These are phyloP conservation scores for Blastobotrys indianensis DNA, from an alignment of 1,139 yeast species.

Conservation along the genomic window DNA sequence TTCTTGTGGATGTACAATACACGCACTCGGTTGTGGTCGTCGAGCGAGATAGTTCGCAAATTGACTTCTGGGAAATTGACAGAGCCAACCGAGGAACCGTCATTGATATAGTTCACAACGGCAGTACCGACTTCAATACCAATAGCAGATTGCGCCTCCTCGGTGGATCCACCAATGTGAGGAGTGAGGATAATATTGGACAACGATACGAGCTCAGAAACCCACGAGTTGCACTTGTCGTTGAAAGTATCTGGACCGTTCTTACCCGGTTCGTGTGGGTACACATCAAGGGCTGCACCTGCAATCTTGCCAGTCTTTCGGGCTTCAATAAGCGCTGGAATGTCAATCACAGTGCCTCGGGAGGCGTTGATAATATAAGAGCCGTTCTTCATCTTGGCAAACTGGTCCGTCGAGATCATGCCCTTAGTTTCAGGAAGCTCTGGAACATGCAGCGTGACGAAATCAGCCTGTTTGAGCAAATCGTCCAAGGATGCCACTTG, in stretches of 20 bases:
- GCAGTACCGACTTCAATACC: constrained; percentile 92
- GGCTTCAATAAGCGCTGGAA: constrained; percentile 87
- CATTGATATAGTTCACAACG: constrained; percentile 85
- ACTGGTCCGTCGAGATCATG: constrained; percentile 83
- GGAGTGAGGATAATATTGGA: constrained; percentile 92
- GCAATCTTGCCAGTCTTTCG: constrained; percentile 91
- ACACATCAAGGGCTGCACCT: constrained; percentile 96
- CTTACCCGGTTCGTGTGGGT: constrained; percentile 96
- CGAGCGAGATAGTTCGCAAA: constrained; percentile 81
- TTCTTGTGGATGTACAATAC: constrained; percentile 94
- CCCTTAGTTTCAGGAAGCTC: constrained; percentile 89
- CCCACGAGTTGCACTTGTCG: constrained; percentile 73
- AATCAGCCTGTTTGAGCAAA: constrained; percentile 74
- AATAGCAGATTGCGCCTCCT: constrained; percentile 97
- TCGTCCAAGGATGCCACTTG: constrained; percentile 85
- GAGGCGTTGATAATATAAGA: constrained; percentile 92
- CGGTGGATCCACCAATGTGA: constrained; percentile 98
- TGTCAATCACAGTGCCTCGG: constrained; percentile 96
- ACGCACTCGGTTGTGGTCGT: constrained; percentile 79
- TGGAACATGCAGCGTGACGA: constrained; percentile 91
- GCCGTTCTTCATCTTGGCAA: constrained; percentile 95
- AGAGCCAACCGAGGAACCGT: constrained; percentile 93
- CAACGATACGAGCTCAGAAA: constrained; percentile 71
- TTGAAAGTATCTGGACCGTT: constrained; percentile 80
- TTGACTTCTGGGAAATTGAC: constrained; percentile 99